Evolutionary conservation across 768 basidiomycete species (phyloP).

Genomic region (Boletus speciosus): DNA sequence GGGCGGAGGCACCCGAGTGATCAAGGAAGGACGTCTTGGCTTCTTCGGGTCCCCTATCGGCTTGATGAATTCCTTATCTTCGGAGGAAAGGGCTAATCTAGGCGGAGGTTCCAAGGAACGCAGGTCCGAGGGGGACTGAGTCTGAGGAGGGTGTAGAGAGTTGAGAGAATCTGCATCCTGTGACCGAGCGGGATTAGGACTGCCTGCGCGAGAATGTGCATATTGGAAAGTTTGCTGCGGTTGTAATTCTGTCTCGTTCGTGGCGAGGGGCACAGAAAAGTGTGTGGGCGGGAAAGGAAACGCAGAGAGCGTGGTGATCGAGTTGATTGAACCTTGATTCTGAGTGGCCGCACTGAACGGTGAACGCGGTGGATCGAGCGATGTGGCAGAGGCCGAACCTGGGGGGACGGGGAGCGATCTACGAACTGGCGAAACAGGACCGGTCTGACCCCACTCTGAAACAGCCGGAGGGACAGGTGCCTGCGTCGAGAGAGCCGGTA

Average conservation of each 20-base stretch:
- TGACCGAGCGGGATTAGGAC: slow-evolving; percentile 10
- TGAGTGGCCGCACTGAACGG: slow-evolving; percentile 17
- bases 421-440: slow-evolving; percentile 13
- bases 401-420: slow-evolving; percentile 23
- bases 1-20: slow-evolving; percentile 15
- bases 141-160: slow-evolving; percentile 1
- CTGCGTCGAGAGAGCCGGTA: slow-evolving; percentile 15
- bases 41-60: slow-evolving; percentile 6
- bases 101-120: background rate
- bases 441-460: slow-evolving; percentile 32
- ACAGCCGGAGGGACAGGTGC: slow-evolving; percentile 1
- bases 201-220: slow-evolving; percentile 14
- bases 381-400: slow-evolving; percentile 8
- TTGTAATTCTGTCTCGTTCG: slow-evolving; percentile 24
- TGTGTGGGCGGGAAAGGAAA: slow-evolving; percentile 74
- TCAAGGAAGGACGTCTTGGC: slow-evolving; percentile 21
- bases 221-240: slow-evolving; percentile 20
- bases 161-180: background rate
- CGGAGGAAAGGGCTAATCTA: background rate
- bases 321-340: slow-evolving; percentile 35
- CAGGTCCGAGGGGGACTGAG: slow-evolving; percentile 1
- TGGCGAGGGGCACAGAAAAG: slow-evolving; percentile 55
- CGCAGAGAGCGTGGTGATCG: slow-evolving; percentile 66
- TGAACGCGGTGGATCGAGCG: slow-evolving; percentile 25
- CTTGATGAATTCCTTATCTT: background rate